Evolutionary conservation across 768 basidiomycete species (phyloP), one percentile per base, ranked within the genome.

Genomic region (Nidula microcarpa): DNA sequence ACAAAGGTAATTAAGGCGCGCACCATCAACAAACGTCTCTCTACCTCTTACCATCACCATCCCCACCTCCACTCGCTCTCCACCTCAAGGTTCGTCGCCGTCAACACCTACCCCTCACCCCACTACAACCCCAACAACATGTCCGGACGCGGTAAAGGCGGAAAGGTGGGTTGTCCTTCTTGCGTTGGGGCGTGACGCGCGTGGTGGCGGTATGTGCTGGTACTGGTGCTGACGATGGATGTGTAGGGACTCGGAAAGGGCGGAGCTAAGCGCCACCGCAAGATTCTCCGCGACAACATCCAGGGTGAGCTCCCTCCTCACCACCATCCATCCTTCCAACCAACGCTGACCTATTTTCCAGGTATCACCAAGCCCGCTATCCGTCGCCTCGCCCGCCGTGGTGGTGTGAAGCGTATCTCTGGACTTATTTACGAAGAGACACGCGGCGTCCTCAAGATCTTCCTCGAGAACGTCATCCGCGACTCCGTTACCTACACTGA

Each of bases 401-500:
- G 88, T 67, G 87, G 87, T 78, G 87, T 90, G 65, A 90, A 90
- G 77, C 83, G 82, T 81, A 84, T 85, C 63, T 83, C 80, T 46
- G 82, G 84, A 55, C 75, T 87, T 61, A 86, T 88, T 71, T 88
- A 90, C 74, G 87, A 89, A 64, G 87, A 90, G 76, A 90, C 87
- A 51, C 85, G 87, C 63, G 86, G 86, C 73, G 87, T 89, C 51
- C 79, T 89, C 69, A 90, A 88, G 78, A 82, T 82, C 62, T 81
- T 81, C 74, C 71, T 81, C 50, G 79, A 82, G 71, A 84, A 83
- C 62, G 81, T 93, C 68, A 91, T 93, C 70, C 85, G 89, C 58
- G 90, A 91, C 74, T 90, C 89, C n/a, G 89, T 93, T 60, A 93
- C 90, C 61, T 93, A 92, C 77, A 93, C 91, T 57, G 91, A 94